Evolutionary conservation across 257 asterid genomes (phyloP), one percentile per base, ranked within the genome.

Genomic region (Euphrasia confusa): DNA sequence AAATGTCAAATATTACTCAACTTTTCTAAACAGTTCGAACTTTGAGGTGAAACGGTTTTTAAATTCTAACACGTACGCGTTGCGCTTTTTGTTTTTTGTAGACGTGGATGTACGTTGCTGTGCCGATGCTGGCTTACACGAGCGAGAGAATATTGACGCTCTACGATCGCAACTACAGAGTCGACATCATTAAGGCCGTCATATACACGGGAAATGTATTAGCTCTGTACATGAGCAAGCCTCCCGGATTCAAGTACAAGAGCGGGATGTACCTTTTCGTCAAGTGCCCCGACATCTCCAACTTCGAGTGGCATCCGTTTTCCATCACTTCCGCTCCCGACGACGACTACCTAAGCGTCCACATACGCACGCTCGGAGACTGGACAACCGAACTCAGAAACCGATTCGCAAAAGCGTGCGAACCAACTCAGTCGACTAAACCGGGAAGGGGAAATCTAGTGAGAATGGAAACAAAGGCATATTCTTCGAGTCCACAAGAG

Each of bases 271-370:
- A 92, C 73, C 76, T 92, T 54, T 92, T 92, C 58, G 97, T 92
- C 71, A 84, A 86, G 78, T 89, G 96, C 70, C 90, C 87, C 10
- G 85, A 86, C 68, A 76, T 92, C 60, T 89, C 97, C 39, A 66
- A 48, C 61, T 92, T 83, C 54, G 96, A 92, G 65, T 86, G 99
- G 96, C 98, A 91, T 77, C 95, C 98, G 6, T 91, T 91, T 77
- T 88, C 98, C 15, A 86, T 91, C 71, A 91, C 98, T 64, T 91
- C 96, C 65, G 96, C 96, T 42, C 98, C 98, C n/a, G 95, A 77
- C 10, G 96, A 91, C 44, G 79, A 75, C 61, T 86, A 82, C 61
- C 70, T 91, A 63, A 88, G 96, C 21, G 86, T 91, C 58, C 96
- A 91, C 63, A 86, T 91, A 52, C 94, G 95, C 30, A 73, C 96